Conservation (phyloP, 495 filamentous ascomycete species). For the Aspergillus haitiensis region DNA sequence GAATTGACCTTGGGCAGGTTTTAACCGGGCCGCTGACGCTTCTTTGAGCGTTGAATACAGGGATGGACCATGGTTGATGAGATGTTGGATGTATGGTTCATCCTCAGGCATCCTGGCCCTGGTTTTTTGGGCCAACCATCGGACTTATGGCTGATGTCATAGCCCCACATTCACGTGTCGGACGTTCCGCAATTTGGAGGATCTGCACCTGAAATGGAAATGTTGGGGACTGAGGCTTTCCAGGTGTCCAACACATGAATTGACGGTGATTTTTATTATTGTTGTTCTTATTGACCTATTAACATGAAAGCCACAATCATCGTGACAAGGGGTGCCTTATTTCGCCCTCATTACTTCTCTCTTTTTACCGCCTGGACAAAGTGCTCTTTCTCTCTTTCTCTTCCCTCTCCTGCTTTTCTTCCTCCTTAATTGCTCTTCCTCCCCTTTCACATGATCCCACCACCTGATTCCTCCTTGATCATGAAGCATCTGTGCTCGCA, state of each 20-base stretch:
- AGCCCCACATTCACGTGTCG: slow-evolving; percentile 3
- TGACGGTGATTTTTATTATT: no score
- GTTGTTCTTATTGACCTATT: no score
- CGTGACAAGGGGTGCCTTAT: no score
- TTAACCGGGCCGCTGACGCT: no score
- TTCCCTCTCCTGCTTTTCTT: background rate
- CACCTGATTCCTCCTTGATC: background rate
- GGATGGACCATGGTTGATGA: background rate
- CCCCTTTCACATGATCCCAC: slow-evolving; percentile 10
- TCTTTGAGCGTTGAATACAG: background rate
- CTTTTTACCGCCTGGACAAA: background rate
- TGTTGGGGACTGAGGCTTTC: background rate
- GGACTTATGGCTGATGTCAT: background rate
- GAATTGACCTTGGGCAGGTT: no score
- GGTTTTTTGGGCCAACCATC: background rate
- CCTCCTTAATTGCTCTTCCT: background rate
- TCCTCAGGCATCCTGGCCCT: slow-evolving; percentile 9
- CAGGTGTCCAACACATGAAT: background rate
- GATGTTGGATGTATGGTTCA: background rate
- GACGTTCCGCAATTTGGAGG: background rate
- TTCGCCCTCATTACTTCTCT: background rate
- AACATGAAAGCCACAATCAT: no score
- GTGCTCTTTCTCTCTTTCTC: background rate
- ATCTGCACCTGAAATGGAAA: slow-evolving; percentile 8
- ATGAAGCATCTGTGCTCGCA: slow-evolving; percentile 6